These are phyloP conservation scores for Amanita rubescens DNA, from an alignment of 768 basidiomycete species.

Conservation along the genomic window DNA sequence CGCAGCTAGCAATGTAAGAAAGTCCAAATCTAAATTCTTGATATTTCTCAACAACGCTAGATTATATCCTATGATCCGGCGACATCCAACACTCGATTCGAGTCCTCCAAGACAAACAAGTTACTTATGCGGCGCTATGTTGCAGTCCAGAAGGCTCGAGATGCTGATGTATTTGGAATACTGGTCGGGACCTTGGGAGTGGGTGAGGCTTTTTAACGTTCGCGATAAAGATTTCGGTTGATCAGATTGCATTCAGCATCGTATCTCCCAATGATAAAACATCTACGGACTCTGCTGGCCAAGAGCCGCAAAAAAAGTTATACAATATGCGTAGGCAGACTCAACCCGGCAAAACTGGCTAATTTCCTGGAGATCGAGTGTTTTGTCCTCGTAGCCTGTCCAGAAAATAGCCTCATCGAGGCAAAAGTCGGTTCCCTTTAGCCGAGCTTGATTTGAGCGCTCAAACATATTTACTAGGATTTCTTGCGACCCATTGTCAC, in stretches of 20 bases:
- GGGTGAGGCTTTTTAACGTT: conserved; percentile 34
- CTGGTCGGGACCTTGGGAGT: conserved; percentile 92
- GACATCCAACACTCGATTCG: conserved; percentile 36
- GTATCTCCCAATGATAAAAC: conserved; percentile 78
- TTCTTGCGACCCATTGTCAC: conserved; percentile 89
- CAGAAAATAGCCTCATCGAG: conserved; percentile 81
- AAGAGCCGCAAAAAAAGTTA: conserved; percentile 82
- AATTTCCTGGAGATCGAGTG: conserved; percentile 97
- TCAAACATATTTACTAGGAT: conserved; percentile 43
- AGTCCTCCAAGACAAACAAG: conserved; percentile 67
- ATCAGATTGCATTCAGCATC: conserved; percentile 40
- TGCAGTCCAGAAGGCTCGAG: conserved; percentile 77
- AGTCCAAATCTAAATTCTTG: background rate
- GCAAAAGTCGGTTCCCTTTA: conserved; percentile 36
- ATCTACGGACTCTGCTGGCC: conserved; percentile 65
- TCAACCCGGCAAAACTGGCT: conserved; percentile 90
- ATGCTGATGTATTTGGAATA: conserved; percentile 92
- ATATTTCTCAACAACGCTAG: conserved; percentile 26
- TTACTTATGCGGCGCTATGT: conserved; percentile 89
- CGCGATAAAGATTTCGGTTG: background rate
- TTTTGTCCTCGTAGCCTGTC: conserved; percentile 91
- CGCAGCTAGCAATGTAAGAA: conserved; percentile 49
- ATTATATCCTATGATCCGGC: conserved; percentile 72
- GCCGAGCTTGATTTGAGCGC: background rate
- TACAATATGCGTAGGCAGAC: conserved; percentile 90